Evolutionary conservation across 176 grass and related monocot genomes (phyloP), one percentile per base, ranked within the genome.

Genomic region (Poa annua): DNA sequence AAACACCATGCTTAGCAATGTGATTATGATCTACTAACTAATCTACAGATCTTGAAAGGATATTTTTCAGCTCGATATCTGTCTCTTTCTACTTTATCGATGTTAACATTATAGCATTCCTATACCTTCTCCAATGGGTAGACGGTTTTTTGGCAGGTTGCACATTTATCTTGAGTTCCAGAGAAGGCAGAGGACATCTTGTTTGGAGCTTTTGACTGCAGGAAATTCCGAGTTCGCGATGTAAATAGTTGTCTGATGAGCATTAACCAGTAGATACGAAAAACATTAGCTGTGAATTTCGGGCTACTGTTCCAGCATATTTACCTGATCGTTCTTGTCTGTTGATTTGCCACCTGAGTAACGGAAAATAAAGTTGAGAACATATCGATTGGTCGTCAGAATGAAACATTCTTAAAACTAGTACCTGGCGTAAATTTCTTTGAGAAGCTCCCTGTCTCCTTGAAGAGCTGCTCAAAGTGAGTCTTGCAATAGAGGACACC

Each of bases 401-500:
- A 48, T 72, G 4, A 6, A 42, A 15, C 42, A 42, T 45, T 65
- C 4, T 12, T 15, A 25, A 59, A 17, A 26, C 16, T 45, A 59
- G 20, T 54, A 60, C 95, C 88, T 90, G 73, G 68, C 19, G 92
- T 78, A 12, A 95, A 95, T 56, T 93, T 93, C 78, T 93, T 98
- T 19, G 81, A 91, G 82, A 95, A 98, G 62, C 62, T 92, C 59
- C 95, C 95, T 8, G 95, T 93, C 84, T 95, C 95, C 82, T 95
- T 98, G 86, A 98, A 93, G 66, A 98, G 92, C 79, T 98, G 95
- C 80, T 98, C 95, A 85, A 98, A 98, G 56, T 98, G 95, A 47
- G 90, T 89, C 82, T 95, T 98, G 86, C 92, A 95, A 80, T 98
- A 98, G n/a, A 98, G 95, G 33, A 95, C 86, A 22, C 95, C 95